Evolutionary conservation across 352 stramenopile species (phyloP).

Genomic region (Phytophthora capsici): DNA sequence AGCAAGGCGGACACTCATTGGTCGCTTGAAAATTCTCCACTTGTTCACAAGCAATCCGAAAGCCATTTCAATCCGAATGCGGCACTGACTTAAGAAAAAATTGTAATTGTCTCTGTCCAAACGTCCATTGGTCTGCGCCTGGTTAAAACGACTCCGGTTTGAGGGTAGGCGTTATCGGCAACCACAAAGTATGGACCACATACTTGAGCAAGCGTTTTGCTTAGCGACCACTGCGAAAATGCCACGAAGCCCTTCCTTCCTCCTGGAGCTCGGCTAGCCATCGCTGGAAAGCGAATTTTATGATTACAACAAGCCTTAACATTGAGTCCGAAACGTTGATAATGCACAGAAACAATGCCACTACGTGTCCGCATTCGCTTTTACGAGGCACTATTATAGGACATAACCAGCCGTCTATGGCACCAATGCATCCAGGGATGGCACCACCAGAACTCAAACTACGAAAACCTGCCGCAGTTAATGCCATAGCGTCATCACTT

Average conservation of each 20-base stretch:
- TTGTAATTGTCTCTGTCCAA: too few relatives aligned
- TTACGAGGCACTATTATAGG: conserved; percentile 1
- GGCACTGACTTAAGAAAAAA: too few relatives aligned
- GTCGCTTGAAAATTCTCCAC: too few relatives aligned
- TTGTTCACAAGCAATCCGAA: too few relatives aligned
- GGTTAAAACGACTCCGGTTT: conserved; percentile 1
- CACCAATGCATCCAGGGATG: conserved; percentile 13
- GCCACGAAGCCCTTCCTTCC: conserved; percentile 5
- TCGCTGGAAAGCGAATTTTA: conserved; percentile 1
- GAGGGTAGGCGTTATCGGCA: conserved; percentile 6
- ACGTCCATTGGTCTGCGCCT: too few relatives aligned
- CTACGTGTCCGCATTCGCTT: conserved; percentile 2
- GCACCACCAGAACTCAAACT: not conserved
- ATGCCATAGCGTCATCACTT: not conserved
- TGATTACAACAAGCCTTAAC: conserved; percentile 5
- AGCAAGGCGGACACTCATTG: too few relatives aligned
- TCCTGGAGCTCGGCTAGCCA: conserved; percentile 5
- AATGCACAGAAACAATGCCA: conserved; percentile 9
- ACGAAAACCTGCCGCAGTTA: not conserved
- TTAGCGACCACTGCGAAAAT: not conserved
- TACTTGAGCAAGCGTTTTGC: not conserved
- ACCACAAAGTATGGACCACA: conserved; percentile 7
- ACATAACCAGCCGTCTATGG: conserved; percentile 13
- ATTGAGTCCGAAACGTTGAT: conserved; percentile 16
- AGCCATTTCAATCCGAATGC: too few relatives aligned